These are phyloP conservation scores for Chimonanthus salicifolius DNA, from an alignment of 164 flowering plant species.

Conservation along the genomic window DNA sequence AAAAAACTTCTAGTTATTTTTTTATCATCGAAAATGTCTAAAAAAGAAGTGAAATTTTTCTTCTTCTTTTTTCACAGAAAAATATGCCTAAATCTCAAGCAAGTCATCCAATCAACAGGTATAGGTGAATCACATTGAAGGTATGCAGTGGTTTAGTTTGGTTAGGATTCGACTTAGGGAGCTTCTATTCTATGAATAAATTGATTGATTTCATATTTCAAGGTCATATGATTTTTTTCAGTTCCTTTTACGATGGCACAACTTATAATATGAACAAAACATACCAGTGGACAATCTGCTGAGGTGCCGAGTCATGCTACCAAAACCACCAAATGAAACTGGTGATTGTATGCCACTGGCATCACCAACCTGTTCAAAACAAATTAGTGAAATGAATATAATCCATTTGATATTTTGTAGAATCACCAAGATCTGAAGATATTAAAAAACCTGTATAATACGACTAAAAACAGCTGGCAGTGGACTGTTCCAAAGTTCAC, in stretches of 20 bases:
- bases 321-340: conserved; percentile 97
- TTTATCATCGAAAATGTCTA: neutral
- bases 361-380: conserved; percentile 85
- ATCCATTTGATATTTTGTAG: conserved; percentile 10
- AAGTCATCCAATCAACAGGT: neutral
- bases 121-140: too few relatives aligned
- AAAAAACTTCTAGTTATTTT: neutral
- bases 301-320: conserved; percentile 95
- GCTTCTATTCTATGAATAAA: too few relatives aligned
- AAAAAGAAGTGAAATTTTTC: neutral
- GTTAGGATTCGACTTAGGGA: too few relatives aligned
- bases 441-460: conserved; percentile 63
- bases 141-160: too few relatives aligned
- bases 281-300: conserved; percentile 76
- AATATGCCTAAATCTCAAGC: neutral
- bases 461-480: conserved; percentile 84
- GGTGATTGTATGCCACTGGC: conserved; percentile 99
- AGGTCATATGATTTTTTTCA: neutral
- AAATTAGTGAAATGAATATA: conserved; percentile 11
- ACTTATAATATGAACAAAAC: neutral
- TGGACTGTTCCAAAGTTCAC: conserved; percentile 51
- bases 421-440: conserved; percentile 10
- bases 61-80: neutral
- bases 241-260: neutral
- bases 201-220: too few relatives aligned